Percentiles rank a stretch among this genome's conserved stretches.
Conservation (phyloP, 2,329 filamentous ascomycete species). For the Fusarium penzigii region DNA sequence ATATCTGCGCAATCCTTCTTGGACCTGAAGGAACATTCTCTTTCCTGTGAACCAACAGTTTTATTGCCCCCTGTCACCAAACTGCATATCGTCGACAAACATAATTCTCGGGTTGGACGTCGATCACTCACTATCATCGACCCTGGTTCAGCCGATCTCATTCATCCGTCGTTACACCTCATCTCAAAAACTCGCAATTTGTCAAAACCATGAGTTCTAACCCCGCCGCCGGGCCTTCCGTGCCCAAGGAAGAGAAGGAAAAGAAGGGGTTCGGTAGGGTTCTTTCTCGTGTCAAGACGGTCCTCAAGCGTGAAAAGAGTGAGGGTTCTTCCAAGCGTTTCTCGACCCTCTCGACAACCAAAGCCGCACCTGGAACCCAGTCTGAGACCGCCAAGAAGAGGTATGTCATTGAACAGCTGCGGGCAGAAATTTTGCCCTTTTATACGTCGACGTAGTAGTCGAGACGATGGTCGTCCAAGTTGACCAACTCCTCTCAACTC, state of each 20-base stretch:
- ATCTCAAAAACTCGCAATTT: neutral
- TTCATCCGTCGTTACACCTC: neutral
- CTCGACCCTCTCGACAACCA: conserved; percentile 25
- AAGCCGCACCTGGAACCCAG: conserved; percentile 20
- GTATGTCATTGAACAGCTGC: conserved; percentile 19
- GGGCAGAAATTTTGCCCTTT: neutral
- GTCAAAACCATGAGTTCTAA: conserved; percentile 44
- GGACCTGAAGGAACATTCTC: too few relatives aligned
- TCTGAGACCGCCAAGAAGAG: conserved; percentile 24
- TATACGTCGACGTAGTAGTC: neutral
- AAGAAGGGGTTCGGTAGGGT: conserved; percentile 51
- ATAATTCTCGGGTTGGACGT: neutral
- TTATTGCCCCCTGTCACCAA: neutral
- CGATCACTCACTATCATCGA: neutral
- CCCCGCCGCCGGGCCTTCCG: conserved; percentile 39
- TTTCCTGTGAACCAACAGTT: neutral
- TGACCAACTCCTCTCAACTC: too few relatives aligned
- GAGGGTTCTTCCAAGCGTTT: conserved; percentile 35
- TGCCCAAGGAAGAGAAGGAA: conserved; percentile 38
- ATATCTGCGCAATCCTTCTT: neutral
- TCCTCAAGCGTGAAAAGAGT: conserved; percentile 43
- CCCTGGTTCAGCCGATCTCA: neutral
- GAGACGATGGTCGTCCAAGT: too few relatives aligned
- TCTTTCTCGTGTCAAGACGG: conserved; percentile 51
- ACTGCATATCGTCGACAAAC: neutral